Evolutionary conservation across 257 asterid genomes (phyloP).

Genomic region (Ligustrum vulgare): DNA sequence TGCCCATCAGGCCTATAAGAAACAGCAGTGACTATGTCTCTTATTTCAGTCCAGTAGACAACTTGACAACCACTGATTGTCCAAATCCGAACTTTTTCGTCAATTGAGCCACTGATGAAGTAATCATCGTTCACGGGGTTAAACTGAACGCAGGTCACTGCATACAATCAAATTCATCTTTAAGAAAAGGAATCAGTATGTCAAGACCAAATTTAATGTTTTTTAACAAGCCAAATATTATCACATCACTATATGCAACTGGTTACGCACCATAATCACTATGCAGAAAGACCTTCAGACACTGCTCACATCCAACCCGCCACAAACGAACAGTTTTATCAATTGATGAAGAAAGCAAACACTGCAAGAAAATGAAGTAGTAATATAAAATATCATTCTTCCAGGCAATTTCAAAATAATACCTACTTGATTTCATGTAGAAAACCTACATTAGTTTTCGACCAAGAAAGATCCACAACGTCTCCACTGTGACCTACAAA

Average conservation of each 20-base stretch:
- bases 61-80: conserved; percentile 63
- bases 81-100: conserved; percentile 96
- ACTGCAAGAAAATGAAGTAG: conserved; percentile 44
- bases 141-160: conserved; percentile 88
- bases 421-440: neutral
- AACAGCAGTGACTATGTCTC: conserved; percentile 86
- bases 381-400: neutral
- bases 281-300: conserved; percentile 73
- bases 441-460: conserved; percentile 68
- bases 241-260: neutral
- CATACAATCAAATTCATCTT: conserved; percentile 31
- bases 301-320: conserved; percentile 72
- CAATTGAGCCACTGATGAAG: conserved; percentile 93
- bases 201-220: conserved; percentile 10
- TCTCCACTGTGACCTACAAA: conserved; percentile 73
- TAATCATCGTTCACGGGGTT: conserved; percentile 70
- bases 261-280: conserved; percentile 69
- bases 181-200: conserved; percentile 19
- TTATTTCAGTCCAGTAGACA: conserved; percentile 76
- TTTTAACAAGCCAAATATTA: neutral
- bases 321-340: conserved; percentile 95
- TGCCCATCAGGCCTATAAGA: conserved; percentile 81
- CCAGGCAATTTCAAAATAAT: conserved; percentile 7
- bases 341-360: conserved; percentile 77
- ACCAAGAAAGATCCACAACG: conserved; percentile 85